Conservation (phyloP, 2,329 filamentous ascomycete species). For the Dothistroma pini region DNA sequence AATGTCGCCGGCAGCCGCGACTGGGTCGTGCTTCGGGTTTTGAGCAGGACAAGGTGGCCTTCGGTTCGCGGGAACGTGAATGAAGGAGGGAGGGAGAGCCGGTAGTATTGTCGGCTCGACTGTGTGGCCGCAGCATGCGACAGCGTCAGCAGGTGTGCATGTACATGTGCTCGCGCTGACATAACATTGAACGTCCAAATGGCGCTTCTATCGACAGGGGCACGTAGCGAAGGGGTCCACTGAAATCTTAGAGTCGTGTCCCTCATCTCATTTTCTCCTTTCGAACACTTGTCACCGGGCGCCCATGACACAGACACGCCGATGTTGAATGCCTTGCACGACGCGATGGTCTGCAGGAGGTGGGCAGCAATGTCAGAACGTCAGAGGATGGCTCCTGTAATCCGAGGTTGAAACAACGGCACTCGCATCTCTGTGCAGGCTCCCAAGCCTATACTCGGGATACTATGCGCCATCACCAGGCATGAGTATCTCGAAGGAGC, state of each 20-base stretch:
- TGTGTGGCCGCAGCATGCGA: not conserved
- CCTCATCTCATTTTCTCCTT: not conserved
- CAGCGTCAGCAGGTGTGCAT: not conserved
- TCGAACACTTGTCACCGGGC: not conserved
- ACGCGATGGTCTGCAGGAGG: not conserved
- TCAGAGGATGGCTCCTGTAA: not conserved
- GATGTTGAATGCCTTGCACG: not conserved
- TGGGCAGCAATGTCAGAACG: not conserved
- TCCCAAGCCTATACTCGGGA: not conserved
- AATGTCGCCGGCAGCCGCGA: not conserved
- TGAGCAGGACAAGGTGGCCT: not conserved
- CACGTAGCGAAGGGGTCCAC: not conserved
- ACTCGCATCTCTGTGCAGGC: not conserved
- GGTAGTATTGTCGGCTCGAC: not conserved
- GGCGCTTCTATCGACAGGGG: not conserved
- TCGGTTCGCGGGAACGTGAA: not conserved
- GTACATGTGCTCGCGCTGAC: not conserved
- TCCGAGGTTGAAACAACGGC: not conserved
- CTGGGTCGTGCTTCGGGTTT: not conserved
- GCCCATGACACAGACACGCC: not conserved
- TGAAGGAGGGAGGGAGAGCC: not conserved
- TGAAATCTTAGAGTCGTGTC: not conserved
- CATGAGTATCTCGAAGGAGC: not conserved
- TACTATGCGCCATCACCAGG: not conserved
- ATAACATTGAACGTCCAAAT: not conserved